Base-by-base conservation (phyloP, 805 yeast species). In the Maudiozyma turicensis region DNA sequence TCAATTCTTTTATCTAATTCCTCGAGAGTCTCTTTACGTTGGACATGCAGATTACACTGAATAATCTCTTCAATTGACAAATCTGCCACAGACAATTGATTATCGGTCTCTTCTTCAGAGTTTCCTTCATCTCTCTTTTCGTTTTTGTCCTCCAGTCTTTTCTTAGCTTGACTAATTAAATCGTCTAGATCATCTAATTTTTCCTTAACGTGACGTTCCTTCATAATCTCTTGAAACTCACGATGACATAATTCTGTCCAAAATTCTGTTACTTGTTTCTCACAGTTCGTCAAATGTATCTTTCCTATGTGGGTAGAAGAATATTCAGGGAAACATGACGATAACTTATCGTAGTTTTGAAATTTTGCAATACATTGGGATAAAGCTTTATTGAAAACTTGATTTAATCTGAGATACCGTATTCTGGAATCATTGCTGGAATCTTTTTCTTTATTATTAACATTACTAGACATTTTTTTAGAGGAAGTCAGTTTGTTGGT, bases 151-250 rank as follows among this genome's bases (percentile, higher is more conserved):
- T 54, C 46, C 45, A 53, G 49, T 39, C 57, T 51, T 13, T 50
- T 47, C 39, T 64, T 59, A 0, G 78, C 70, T 37, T 63, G 69
- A 8, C 53, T 56, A 9, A 72, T 63, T 35, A 77, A 64, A 20
- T 59, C 60, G 44, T 73, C 74, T 26, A 75, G 57, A 33, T 65
- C 68, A 41, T 61, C 60, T 33, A 73, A 54, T 53, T 71, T 72
- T 35, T 54, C 52, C 40, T 65, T 56, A 0, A 72, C 67, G 33
- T 64, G 56, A 33, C 75, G 58, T 42, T 81, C 85, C 9, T 63
- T 61, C 57, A 76, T 72, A 7, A 81, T 77, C 45, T 74, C 72
- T 10, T 75, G 74, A 53, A 81, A 80, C 55, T 81, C 86, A 45
- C 73, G 67, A 43, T 70, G 57, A 30, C 75, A 69, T n/a, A 74